These are phyloP conservation scores for Coprinopsis sp. DNA, from an alignment of 768 basidiomycete genomes.

Conservation along the genomic window DNA sequence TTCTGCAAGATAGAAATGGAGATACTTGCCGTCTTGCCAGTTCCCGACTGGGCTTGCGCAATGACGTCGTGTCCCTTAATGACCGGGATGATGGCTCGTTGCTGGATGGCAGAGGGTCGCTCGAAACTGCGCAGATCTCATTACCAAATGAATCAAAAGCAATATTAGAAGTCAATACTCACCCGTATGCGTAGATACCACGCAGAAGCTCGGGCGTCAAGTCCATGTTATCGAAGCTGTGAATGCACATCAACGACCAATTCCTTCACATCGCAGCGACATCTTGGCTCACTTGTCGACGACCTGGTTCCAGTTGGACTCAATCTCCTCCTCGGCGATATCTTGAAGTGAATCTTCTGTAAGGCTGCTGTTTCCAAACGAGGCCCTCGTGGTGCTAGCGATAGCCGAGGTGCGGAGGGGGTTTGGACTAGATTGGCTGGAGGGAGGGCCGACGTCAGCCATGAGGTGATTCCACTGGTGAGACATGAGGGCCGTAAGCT, in stretches of 20 bases:
- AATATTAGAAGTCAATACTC: constrained; percentile 22
- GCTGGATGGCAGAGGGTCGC: constrained; percentile 97
- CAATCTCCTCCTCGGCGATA: constrained; percentile 81
- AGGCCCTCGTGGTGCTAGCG: constrained; percentile 29
- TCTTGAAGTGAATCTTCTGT: constrained; percentile 78
- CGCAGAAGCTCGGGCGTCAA: constrained; percentile 94
- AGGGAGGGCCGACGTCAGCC: background rate
- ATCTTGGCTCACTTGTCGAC: constrained; percentile 83
- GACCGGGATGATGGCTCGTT: constrained; percentile 97
- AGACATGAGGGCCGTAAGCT: background rate
- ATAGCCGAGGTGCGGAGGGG: constrained; percentile 35
- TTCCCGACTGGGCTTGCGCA: constrained; percentile 98
- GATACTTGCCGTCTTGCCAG: constrained; percentile 99
- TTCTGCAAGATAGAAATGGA: constrained; percentile 94
- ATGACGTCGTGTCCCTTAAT: constrained; percentile 98
- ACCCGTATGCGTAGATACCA: constrained; percentile 98
- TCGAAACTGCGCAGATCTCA: constrained; percentile 65
- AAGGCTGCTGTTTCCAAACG: constrained; percentile 3
- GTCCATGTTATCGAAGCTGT: constrained; percentile 97
- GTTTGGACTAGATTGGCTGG: too few species aligned
- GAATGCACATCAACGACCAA: constrained; percentile 14
- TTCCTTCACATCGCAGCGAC: constrained; percentile 26
- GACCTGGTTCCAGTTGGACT: constrained; percentile 99
- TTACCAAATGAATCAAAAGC: constrained; percentile 5
- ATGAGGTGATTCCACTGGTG: background rate